A percentile compares a stretch with the other conserved stretches of the same genome.
phyloP scores from a whole-genome alignment of 2,329 filamentous ascomycete species.

The Bretziella fagacearum region DNA sequence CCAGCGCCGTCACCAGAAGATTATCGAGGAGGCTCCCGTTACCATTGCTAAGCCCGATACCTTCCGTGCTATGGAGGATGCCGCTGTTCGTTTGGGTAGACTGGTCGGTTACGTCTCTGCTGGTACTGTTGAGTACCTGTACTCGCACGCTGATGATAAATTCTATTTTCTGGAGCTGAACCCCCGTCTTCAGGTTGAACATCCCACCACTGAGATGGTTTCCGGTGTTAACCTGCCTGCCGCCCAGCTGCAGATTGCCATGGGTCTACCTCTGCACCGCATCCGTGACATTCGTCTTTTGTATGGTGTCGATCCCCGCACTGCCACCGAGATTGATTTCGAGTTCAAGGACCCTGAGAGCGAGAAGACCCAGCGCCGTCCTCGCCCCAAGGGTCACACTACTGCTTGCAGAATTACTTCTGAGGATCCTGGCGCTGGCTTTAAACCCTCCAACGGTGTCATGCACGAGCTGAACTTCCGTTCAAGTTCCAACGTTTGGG shows the following conservation, averaged over 20 bases:
- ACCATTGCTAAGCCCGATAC: conserved; percentile 81
- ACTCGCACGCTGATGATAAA: conserved; percentile 93
- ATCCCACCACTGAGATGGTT: conserved; percentile 98
- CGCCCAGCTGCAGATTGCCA: conserved; percentile 94
- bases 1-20: conserved; percentile 96
- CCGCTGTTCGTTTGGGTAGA: conserved; percentile 80
- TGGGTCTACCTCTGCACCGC: conserved; percentile 91
- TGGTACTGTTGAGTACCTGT: conserved; percentile 96
- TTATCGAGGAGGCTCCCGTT: conserved; percentile 96
- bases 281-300: conserved; percentile 91
- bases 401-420: conserved; percentile 98
- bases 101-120: conserved; percentile 97
- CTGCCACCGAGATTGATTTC: conserved; percentile 79
- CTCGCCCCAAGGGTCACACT: conserved; percentile 87
- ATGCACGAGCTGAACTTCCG: conserved; percentile 99
- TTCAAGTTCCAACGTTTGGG: conserved; percentile 97
- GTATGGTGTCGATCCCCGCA: conserved; percentile 87
- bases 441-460: conserved; percentile 97
- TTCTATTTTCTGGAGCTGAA: conserved; percentile 99
- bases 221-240: conserved; percentile 93
- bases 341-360: conserved; percentile 82
- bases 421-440: conserved; percentile 94
- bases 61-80: conserved; percentile 93
- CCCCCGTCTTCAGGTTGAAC: conserved; percentile 97
- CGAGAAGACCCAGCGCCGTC: conserved; percentile 68